A percentile compares a stretch with the other conserved stretches of the same genome.
These are phyloP conservation scores for Kluyveromyces aestuarii DNA, from an alignment of 805 yeast genomes.

Conservation along the genomic window DNA sequence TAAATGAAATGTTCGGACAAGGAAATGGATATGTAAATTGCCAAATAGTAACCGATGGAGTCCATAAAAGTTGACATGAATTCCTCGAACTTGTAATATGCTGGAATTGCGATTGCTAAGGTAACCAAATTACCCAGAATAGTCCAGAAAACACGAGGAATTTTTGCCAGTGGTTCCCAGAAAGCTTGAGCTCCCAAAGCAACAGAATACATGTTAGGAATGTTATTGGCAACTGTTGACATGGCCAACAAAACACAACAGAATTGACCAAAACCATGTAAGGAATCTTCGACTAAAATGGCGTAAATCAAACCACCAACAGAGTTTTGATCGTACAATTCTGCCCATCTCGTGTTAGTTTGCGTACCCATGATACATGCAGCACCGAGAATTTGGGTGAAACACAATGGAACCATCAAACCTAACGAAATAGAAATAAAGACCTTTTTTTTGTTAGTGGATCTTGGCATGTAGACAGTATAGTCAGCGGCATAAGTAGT, in stretches of 20 bases:
- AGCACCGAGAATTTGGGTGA: conserved; percentile 76
- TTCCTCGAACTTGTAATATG: conserved; percentile 58
- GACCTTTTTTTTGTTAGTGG: conserved; percentile 47
- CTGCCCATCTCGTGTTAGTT: conserved; percentile 37
- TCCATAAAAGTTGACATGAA: conserved; percentile 87
- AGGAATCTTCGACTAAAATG: conserved; percentile 66
- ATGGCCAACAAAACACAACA: conserved; percentile 76
- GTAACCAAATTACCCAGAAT: conserved; percentile 63
- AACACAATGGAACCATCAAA: conserved; percentile 56
- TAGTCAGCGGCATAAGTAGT: conserved; percentile 88
- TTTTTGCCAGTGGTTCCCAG: conserved; percentile 61
- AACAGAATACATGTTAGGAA: conserved; percentile 90
- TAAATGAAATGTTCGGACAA: conserved; percentile 79
- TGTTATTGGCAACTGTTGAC: conserved; percentile 83
- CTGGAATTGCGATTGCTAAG: conserved; percentile 84
- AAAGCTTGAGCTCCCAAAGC: conserved; percentile 80
- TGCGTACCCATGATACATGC: conserved; percentile 68
- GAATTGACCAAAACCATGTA: conserved; percentile 86
- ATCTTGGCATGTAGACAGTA: conserved; percentile 74
- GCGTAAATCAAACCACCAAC: conserved; percentile 81
- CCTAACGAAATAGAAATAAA: conserved; percentile 60
- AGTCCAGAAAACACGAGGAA: conserved; percentile 85
- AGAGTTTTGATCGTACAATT: conserved; percentile 42
- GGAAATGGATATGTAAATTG: conserved; percentile 69
- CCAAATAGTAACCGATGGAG: conserved; percentile 83